Conservation (phyloP, 768 basidiomycete genomes). For the Hygrophoropsis aurantiaca region DNA sequence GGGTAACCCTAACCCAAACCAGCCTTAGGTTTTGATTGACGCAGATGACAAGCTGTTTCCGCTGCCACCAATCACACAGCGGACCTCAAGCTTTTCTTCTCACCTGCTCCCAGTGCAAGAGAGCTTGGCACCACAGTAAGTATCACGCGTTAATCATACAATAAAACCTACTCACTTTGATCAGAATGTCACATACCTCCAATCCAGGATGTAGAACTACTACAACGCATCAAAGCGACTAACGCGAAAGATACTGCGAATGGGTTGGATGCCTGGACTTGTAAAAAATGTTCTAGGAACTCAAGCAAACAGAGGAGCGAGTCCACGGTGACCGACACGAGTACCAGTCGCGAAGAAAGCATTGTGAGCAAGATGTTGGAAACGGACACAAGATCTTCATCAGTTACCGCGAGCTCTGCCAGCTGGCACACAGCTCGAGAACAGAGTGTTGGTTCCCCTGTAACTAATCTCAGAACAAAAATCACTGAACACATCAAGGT, state of each 20-base stretch:
- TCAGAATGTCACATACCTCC: slow-evolving; percentile 34
- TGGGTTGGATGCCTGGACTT: slow-evolving; percentile 24
- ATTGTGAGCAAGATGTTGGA: too few species aligned
- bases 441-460: too few species aligned
- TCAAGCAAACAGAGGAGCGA: background rate
- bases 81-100: slow-evolving; percentile 31
- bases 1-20: too few species aligned
- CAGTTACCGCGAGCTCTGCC: too few species aligned
- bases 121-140: slow-evolving; percentile 35
- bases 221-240: slow-evolving; percentile 20
- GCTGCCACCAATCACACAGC: slow-evolving; percentile 24
- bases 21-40: too few species aligned
- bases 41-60: slow-evolving; percentile 17
- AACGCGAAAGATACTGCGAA: slow-evolving; percentile 23
- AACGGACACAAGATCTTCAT: too few species aligned
- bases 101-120: slow-evolving; percentile 31
- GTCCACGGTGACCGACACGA: too few species aligned
- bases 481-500: too few species aligned
- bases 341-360: too few species aligned
- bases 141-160: background rate
- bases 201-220: slow-evolving; percentile 23
- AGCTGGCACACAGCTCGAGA: too few species aligned
- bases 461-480: too few species aligned
- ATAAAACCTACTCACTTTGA: background rate
- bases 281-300: slow-evolving; percentile 30